Base-by-base conservation (phyloP, 139 green algal species). In the Zygnema cylindricum region DNA sequence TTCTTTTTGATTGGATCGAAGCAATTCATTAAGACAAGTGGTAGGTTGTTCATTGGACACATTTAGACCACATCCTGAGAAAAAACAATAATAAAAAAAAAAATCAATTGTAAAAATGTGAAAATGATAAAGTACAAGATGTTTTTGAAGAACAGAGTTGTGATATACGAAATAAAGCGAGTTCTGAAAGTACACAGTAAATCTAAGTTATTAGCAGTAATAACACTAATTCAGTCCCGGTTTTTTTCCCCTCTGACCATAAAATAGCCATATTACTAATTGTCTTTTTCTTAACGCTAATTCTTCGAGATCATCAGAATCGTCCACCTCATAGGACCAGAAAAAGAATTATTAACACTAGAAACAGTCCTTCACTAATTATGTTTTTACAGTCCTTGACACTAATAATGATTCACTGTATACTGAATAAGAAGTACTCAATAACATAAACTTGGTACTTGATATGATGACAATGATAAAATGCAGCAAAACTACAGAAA, bases 1-100 rank as follows among this genome's bases (percentile, higher is more conserved):
- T 49, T 43, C 43, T 23, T 36, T 40, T 7, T 35, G 23, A 55
- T 38, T 41, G 0, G 49, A 36, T 2, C 69, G 22, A 25, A 98
- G 43, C 2, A 98, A 69, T 0, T 91, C 90, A 73, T 96, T 86
- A 21, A 99, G 38, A 85, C 97, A 99, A 25, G 95, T 98, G 75
- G 96, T 98, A 33, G 97, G 97, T 38, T 95, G 42, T 22, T 76
- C 38, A 94, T 99, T 99, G 86, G 85, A 87, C 16, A 99, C 92
- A 86, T 99, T 99, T 3, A 99, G 63, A 0, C 97, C 97, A 1
- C 98, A 91, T 39, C 96, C 86, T 91, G 86, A 35, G 7, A 86
- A 63, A 11, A 2, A 40, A 32, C 23, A 33, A 16, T 16, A 78
- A 43, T 21, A 36, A 2, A 63, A 85, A 73, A 23, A 16, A 69